Conservation (phyloP, 2,329 filamentous ascomycete genomes). For the Trichoderma sp. region DNA sequence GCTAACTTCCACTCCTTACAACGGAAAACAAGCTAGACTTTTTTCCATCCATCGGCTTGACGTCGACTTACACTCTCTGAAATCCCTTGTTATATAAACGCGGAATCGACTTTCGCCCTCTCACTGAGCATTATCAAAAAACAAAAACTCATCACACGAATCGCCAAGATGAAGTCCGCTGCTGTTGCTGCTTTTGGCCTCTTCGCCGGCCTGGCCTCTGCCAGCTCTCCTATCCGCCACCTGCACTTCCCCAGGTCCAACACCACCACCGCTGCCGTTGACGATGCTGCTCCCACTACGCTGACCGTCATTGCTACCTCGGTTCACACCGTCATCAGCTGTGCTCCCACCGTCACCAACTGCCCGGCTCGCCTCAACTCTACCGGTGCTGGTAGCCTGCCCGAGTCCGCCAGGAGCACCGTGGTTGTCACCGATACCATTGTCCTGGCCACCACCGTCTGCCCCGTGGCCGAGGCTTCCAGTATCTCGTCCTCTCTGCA, state of each 20-base stretch:
- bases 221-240: slow-evolving; percentile 17
- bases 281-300: slow-evolving; percentile 38
- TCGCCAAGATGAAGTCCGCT: slow-evolving; percentile 20
- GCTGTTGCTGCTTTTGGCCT: slow-evolving; percentile 18
- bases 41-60: slow-evolving; percentile 30
- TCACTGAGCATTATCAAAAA: not conserved
- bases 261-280: slow-evolving; percentile 25
- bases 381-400: slow-evolving; percentile 38
- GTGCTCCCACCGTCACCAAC: slow-evolving; percentile 59
- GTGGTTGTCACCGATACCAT: slow-evolving; percentile 43
- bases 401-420: slow-evolving; percentile 38
- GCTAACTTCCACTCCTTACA: slow-evolving; percentile 22
- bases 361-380: slow-evolving; percentile 44
- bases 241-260: slow-evolving; percentile 29
- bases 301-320: slow-evolving; percentile 55
- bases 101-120: slow-evolving; percentile 38
- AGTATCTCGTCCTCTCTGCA: slow-evolving; percentile 45
- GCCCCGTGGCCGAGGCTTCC: slow-evolving; percentile 46
- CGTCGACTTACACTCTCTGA: slow-evolving; percentile 25
- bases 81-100: slow-evolving; percentile 28
- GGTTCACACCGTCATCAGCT: slow-evolving; percentile 59
- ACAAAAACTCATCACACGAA: not conserved
- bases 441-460: slow-evolving; percentile 44
- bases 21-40: slow-evolving; percentile 29
- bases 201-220: slow-evolving; percentile 22